These are phyloP conservation scores for Prunus yedoensis DNA, from an alignment of 331 rosid genomes.

Conservation along the genomic window DNA sequence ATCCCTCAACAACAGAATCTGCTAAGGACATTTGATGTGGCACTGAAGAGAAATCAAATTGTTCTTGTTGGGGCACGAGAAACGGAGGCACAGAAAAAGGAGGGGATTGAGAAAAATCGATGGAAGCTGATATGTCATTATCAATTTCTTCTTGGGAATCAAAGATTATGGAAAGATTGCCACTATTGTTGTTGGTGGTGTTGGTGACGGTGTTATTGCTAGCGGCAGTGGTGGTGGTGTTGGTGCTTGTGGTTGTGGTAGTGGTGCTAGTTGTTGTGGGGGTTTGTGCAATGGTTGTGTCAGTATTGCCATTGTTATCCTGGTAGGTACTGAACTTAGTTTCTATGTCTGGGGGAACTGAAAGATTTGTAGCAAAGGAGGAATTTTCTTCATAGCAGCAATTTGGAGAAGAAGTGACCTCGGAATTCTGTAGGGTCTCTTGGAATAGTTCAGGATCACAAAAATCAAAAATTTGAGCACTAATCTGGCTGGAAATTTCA, in stretches of 20 bases:
- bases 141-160: slow-evolving; percentile 79
- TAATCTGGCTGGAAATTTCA: slow-evolving; percentile 77
- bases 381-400: slow-evolving; percentile 72
- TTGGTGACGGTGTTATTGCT: slow-evolving; percentile 14
- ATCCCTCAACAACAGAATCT: slow-evolving; percentile 58
- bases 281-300: slow-evolving; percentile 33
- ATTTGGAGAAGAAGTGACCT: slow-evolving; percentile 72
- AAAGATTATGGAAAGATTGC: slow-evolving; percentile 58
- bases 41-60: slow-evolving; percentile 51
- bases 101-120: slow-evolving; percentile 68
- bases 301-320: slow-evolving; percentile 38
- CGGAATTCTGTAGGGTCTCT: slow-evolving; percentile 66
- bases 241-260: slow-evolving; percentile 26
- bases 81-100: slow-evolving; percentile 48
- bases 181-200: slow-evolving; percentile 29
- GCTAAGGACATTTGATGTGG: slow-evolving; percentile 45
- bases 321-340: slow-evolving; percentile 36
- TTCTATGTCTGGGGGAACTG: slow-evolving; percentile 49
- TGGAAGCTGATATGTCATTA: slow-evolving; percentile 85
- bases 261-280: slow-evolving; percentile 27
- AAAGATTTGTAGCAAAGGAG: slow-evolving; percentile 45
- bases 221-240: slow-evolving; percentile 26
- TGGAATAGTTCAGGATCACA: slow-evolving; percentile 73
- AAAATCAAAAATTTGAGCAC: slow-evolving; percentile 62
- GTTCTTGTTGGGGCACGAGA: slow-evolving; percentile 48